A percentile compares a stretch with the other conserved stretches of the same genome.
phyloP scores from a whole-genome alignment of 352 stramenopile genomes.

The Elongisporangium senticosum region DNA sequence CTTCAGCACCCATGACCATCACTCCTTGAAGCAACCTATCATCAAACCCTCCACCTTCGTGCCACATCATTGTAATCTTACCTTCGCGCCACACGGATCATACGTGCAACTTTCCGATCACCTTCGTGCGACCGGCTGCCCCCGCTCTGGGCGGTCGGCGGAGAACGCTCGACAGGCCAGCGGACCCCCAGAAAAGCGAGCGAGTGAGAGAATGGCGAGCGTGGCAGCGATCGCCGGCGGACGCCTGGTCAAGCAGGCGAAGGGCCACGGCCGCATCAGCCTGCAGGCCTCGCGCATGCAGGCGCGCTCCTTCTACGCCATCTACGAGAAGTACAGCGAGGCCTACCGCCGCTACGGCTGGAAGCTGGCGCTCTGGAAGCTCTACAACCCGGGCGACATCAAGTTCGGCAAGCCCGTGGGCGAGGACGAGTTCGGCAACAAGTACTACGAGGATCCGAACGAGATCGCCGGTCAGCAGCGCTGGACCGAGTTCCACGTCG shows the following conservation, averaged over 20 bases:
- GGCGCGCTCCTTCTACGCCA: slow-evolving; percentile 65
- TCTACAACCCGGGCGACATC: slow-evolving; percentile 86
- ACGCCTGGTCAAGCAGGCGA: slow-evolving; percentile 20
- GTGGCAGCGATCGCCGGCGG: slow-evolving; percentile 28
- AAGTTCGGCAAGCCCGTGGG: slow-evolving; percentile 84
- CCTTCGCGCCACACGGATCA: neutral
- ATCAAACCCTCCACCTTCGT: too few species aligned
- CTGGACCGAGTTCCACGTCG: slow-evolving; percentile 81
- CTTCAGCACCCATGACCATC: neutral
- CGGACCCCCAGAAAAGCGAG: slow-evolving; percentile 1
- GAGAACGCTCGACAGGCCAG: neutral
- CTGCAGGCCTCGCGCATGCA: slow-evolving; percentile 21
- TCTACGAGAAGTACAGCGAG: slow-evolving; percentile 81
- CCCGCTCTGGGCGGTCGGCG: neutral
- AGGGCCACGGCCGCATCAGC: slow-evolving; percentile 1
- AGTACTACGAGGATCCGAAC: slow-evolving; percentile 84
- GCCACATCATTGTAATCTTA: neutral
- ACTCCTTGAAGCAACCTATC: neutral
- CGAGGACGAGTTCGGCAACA: slow-evolving; percentile 78
- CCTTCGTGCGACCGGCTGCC: neutral
- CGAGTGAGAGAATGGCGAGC: slow-evolving; percentile 14
- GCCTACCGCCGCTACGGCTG: slow-evolving; percentile 75
- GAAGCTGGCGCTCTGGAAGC: slow-evolving; percentile 80
- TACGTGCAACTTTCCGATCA: slow-evolving; percentile 7
- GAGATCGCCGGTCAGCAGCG: slow-evolving; percentile 72